Conservation (phyloP, 2,329 filamentous ascomycete genomes). For the Aspergillus eucalypticola region DNA sequence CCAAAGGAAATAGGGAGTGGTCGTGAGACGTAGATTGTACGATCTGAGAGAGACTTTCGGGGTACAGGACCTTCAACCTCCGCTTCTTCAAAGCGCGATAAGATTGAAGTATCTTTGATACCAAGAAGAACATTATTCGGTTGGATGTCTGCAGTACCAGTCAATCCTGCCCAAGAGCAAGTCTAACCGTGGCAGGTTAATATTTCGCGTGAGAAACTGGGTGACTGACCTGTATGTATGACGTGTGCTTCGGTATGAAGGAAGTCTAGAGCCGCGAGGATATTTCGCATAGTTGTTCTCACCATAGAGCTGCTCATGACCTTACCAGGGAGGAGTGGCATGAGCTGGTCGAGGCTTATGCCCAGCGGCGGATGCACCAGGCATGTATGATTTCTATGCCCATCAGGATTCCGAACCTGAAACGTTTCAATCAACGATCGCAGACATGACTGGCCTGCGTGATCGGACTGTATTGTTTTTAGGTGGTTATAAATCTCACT, state of each 20-base stretch:
- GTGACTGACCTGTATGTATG: conserved; percentile 28
- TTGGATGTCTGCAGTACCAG: conserved; percentile 29
- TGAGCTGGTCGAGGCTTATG: conserved; percentile 26
- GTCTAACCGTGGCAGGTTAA: too few species aligned
- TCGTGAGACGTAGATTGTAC: conserved; percentile 31
- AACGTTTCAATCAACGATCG: conserved; percentile 33
- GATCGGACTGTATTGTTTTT: conserved; percentile 22
- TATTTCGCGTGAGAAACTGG: background rate
- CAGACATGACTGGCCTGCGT: conserved; percentile 28
- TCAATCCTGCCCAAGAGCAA: background rate
- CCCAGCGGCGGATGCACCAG: conserved; percentile 31
- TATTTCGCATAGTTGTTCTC: conserved; percentile 22
- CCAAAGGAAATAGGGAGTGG: conserved; percentile 21
- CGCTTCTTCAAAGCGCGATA: conserved; percentile 29
- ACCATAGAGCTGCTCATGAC: conserved; percentile 26
- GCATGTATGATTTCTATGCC: conserved; percentile 24
- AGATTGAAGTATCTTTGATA: conserved; percentile 31
- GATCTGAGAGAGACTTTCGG: conserved; percentile 29
- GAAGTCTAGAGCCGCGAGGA: conserved; percentile 30
- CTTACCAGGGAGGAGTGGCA: conserved; percentile 14
- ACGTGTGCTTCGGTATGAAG: conserved; percentile 28
- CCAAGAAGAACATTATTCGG: conserved; percentile 34
- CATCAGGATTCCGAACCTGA: conserved; percentile 23
- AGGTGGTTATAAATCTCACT: conserved; percentile 30
- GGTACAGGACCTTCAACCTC: conserved; percentile 29